phyloP scores from a whole-genome alignment of 441 rosid genomes.

The Jatropha podagrica region DNA sequence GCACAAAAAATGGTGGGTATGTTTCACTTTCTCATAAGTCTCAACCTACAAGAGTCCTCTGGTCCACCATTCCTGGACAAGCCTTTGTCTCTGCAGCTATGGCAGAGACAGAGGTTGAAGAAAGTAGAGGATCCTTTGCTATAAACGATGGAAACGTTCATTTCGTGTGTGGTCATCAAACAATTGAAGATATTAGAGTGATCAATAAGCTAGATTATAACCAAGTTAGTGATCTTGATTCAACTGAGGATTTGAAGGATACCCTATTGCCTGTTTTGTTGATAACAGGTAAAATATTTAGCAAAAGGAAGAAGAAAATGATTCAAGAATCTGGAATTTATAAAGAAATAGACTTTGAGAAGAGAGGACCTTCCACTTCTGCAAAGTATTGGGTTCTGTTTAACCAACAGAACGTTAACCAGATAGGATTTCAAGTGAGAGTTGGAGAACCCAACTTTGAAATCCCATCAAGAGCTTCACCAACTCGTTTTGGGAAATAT shows the following conservation, averaged over 20 bases:
- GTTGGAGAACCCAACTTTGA: slow-evolving; percentile 37
- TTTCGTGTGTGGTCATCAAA: slow-evolving; percentile 49
- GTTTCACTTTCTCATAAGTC: slow-evolving; percentile 48
- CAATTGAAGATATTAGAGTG: slow-evolving; percentile 44
- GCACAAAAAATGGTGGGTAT: slow-evolving; percentile 41
- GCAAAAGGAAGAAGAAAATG: slow-evolving; percentile 28
- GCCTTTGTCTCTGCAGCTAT: slow-evolving; percentile 61
- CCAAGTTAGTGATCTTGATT: slow-evolving; percentile 9
- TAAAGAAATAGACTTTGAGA: slow-evolving; percentile 18
- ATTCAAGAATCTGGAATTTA: slow-evolving; percentile 19
- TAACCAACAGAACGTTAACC: slow-evolving; percentile 44
- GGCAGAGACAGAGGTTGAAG: slow-evolving; percentile 61
- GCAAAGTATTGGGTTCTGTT: slow-evolving; percentile 56
- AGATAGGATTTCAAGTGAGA: slow-evolving; percentile 50
- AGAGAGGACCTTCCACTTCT: slow-evolving; percentile 21
- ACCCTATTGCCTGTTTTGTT: slow-evolving; percentile 37
- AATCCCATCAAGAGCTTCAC: slow-evolving; percentile 22
- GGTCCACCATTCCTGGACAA: slow-evolving; percentile 58
- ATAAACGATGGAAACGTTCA: slow-evolving; percentile 39
- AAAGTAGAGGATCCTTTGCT: slow-evolving; percentile 67
- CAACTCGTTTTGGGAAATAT: slow-evolving; percentile 21
- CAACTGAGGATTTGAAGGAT: slow-evolving; percentile 21
- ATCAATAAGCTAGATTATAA: slow-evolving; percentile 24
- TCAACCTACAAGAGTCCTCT: slow-evolving; percentile 40
- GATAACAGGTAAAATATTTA: slow-evolving; percentile 47